phyloP scores from a whole-genome alignment of 352 stramenopile genomes.

The Pythium folliculosum region DNA sequence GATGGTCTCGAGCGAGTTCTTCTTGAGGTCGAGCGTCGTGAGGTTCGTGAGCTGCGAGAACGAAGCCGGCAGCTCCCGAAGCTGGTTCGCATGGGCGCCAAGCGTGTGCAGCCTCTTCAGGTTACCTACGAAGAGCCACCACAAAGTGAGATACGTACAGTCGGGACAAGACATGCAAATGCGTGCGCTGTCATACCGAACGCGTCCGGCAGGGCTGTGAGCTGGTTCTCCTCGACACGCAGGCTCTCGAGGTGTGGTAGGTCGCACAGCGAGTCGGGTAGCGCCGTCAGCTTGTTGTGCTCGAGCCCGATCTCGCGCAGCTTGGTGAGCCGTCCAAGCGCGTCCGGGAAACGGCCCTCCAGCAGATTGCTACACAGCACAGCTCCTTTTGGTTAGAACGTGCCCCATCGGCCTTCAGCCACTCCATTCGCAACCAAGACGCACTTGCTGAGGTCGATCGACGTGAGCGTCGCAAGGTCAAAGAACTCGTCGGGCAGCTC shows the following conservation, averaged over 20 bases:
- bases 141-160: background rate
- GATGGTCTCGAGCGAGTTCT: slow-evolving; percentile 55
- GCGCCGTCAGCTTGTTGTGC: slow-evolving; percentile 58
- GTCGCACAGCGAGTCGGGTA: slow-evolving; percentile 53
- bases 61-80: slow-evolving; percentile 48
- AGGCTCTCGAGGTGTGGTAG: slow-evolving; percentile 59
- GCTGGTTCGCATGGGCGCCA: slow-evolving; percentile 62
- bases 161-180: background rate
- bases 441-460: slow-evolving; percentile 84
- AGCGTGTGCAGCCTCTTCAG: slow-evolving; percentile 57
- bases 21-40: slow-evolving; percentile 69
- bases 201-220: slow-evolving; percentile 42
- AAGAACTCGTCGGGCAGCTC: slow-evolving; percentile 60
- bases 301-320: slow-evolving; percentile 64
- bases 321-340: slow-evolving; percentile 52
- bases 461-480: slow-evolving; percentile 54
- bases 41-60: slow-evolving; percentile 49
- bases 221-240: slow-evolving; percentile 63
- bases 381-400: background rate
- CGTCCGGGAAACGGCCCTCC: slow-evolving; percentile 45
- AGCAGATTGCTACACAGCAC: slow-evolving; percentile 53
- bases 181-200: slow-evolving; percentile 38
- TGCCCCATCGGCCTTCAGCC: too few relatives aligned
- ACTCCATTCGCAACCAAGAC: background rate
- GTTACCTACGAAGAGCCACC: slow-evolving; percentile 23